Percentiles rank a stretch among this genome's conserved stretches.
phyloP scores from a whole-genome alignment of 2,329 filamentous ascomycete species.

The Venturiaceae sp. region DNA sequence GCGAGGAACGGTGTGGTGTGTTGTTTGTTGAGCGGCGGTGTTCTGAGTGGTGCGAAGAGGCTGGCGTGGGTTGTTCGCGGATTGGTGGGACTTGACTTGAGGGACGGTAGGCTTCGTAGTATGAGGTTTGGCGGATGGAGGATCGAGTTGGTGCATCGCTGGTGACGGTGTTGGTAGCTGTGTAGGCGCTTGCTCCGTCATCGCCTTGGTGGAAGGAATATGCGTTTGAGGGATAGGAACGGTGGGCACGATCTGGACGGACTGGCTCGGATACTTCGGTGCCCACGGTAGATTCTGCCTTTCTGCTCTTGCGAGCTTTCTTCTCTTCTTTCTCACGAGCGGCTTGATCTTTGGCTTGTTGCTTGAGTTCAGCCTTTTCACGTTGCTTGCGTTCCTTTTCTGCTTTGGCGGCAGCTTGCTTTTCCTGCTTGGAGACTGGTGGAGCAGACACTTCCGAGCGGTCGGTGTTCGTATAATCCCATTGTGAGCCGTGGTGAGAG shows the following conservation, averaged over 20 bases:
- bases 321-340: constrained; percentile 25
- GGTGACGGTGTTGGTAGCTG: constrained; percentile 19
- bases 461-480: constrained; percentile 60
- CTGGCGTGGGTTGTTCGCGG: constrained; percentile 6
- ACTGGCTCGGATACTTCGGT: background rate
- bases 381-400: constrained; percentile 22
- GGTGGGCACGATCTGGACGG: constrained; percentile 15
- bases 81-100: background rate
- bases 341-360: constrained; percentile 32
- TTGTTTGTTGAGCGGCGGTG: background rate
- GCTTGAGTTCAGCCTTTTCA: constrained; percentile 22
- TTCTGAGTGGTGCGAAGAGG: background rate
- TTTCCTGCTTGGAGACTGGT: constrained; percentile 17
- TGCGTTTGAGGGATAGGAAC: constrained; percentile 24
- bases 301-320: constrained; percentile 20
- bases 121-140: constrained; percentile 16
- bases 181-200: constrained; percentile 37
- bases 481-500: constrained; percentile 65
- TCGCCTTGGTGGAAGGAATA: constrained; percentile 38
- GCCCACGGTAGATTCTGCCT: constrained; percentile 13
- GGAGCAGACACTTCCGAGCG: constrained; percentile 44
- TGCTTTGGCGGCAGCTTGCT: constrained; percentile 39
- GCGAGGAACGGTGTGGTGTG: background rate
- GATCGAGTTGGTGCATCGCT: constrained; percentile 9
- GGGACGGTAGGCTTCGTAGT: constrained; percentile 16